phyloP scores from a whole-genome alignment of 257 asterid species.

The Solanum bulbocastanum region DNA sequence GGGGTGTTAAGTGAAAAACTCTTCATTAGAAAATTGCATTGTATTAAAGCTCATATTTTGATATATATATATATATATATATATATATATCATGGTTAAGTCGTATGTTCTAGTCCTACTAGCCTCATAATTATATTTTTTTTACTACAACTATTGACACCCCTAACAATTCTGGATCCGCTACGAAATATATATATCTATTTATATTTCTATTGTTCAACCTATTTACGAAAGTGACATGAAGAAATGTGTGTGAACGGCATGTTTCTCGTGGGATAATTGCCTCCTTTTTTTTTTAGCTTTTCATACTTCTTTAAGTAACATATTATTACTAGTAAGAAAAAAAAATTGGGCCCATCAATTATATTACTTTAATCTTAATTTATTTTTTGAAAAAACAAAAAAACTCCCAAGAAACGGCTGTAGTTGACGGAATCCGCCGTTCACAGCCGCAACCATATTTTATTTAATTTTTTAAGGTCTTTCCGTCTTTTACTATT shows the following conservation, averaged over 20 bases:
- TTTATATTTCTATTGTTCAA: too few species aligned
- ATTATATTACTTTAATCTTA: not conserved
- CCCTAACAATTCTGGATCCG: too few species aligned
- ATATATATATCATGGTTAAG: too few species aligned
- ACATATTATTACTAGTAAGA: not conserved
- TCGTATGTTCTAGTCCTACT: too few species aligned
- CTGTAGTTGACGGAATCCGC: not conserved
- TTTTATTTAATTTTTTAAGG: not conserved
- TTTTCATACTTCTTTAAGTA: not conserved
- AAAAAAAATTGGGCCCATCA: not conserved
- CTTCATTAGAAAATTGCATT: too few species aligned
- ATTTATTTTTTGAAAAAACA: not conserved
- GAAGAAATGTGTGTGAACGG: not conserved
- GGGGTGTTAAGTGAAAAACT: too few species aligned
- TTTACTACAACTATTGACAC: too few species aligned
- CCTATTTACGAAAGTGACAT: not conserved
- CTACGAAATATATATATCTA: too few species aligned
- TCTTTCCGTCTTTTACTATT: not conserved
- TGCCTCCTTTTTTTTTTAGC: not conserved
- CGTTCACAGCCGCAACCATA: not conserved
- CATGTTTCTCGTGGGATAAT: conserved; percentile 35
- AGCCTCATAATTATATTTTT: too few species aligned
- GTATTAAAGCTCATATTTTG: too few species aligned
- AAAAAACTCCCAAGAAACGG: not conserved
- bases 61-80: too few species aligned